Conservation (phyloP, 129 eudicot genomes). For the Chrysanthemum lavandulifolium region DNA sequence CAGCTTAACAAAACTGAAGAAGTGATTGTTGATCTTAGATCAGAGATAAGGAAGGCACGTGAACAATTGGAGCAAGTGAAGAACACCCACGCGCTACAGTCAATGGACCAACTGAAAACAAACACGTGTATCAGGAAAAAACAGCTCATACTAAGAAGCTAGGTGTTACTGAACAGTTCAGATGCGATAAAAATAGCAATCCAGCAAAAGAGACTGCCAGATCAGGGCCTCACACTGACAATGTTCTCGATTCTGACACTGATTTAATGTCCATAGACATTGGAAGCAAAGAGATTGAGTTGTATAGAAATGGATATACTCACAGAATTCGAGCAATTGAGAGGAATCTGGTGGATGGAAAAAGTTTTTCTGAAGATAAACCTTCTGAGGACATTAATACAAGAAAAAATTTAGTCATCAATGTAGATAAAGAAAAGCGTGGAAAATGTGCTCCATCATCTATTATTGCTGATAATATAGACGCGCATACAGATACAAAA, state of each 20-base stretch:
- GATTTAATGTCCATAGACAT: conserved; percentile 25
- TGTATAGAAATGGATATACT: conserved; percentile 50
- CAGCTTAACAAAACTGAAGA: conserved; percentile 77
- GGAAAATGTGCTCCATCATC: conserved; percentile 5
- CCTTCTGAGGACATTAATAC: conserved; percentile 8
- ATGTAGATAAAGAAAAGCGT: conserved; percentile 10
- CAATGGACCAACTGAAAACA: conserved; percentile 22
- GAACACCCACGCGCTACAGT: conserved; percentile 24
- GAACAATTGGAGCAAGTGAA: conserved; percentile 46
- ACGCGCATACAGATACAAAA: background rate
- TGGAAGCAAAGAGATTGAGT: conserved; percentile 43
- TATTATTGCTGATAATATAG: conserved; percentile 5
- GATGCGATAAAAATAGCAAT: conserved; percentile 21
- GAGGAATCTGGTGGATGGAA: conserved; percentile 28
- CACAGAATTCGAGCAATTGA: conserved; percentile 59
- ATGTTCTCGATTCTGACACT: background rate
- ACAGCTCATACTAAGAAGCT: conserved; percentile 8
- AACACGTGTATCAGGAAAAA: conserved; percentile 12
- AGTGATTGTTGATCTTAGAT: conserved; percentile 64
- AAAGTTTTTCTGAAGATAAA: conserved; percentile 18
- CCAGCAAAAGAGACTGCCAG: conserved; percentile 19
- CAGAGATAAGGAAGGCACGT: conserved; percentile 42
- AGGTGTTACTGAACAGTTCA: conserved; percentile 21
- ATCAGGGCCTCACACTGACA: conserved; percentile 1
- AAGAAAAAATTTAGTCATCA: conserved; percentile 9